Base-by-base conservation (phyloP, 352 stramenopile species). In the Phytopythium oedochilum region DNA sequence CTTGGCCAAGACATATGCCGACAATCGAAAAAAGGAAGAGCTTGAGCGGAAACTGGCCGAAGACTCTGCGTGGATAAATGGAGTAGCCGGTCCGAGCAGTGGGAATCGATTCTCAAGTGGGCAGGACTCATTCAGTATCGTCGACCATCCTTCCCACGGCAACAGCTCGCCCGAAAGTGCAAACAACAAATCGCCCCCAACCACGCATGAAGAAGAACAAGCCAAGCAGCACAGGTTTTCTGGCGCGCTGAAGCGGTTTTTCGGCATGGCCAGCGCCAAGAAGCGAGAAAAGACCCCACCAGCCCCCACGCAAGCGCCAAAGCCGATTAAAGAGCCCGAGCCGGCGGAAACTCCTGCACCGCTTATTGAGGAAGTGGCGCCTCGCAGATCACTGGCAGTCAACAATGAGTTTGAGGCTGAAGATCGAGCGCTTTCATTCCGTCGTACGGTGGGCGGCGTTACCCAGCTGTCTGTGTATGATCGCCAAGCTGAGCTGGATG, bases 231-330 rank as follows among this genome's bases (percentile, higher is more conserved):
- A 49, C 7, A 70, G 81, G 1, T 74, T 92, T 23, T 62, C 73
- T 38, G 70, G 71, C 17, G 79, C 70, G 22, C 43, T 92, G 0
- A 89, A 89, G 60, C 67, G 82, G 0, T 83, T 92, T 9, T 88
- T 92, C 40, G 77, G 77, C 5, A 79, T 89, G 43, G 67, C 61
- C 0, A 50, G 53, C 22, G 60, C 60, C 3, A 82, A 74, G 47
- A 25, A 47, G 7, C 6, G 36, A 8, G 49, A 36, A 2, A 78
- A 71, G 22, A 10, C 26, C 23, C 9, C 34, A 14, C 38, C 35
- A 14, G 39, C 56, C 17, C 44, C 57, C 7, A 43, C 10, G 2
- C 20, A 40, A 12, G 45, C n/a, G 3, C 22, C 45, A 17, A 12
- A 39, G 15, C 17, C 25, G 39, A 9, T n/a, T 29, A 11, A 12